These are phyloP conservation scores for Stephania japonica DNA, from an alignment of 164 flowering plant species.

Conservation along the genomic window DNA sequence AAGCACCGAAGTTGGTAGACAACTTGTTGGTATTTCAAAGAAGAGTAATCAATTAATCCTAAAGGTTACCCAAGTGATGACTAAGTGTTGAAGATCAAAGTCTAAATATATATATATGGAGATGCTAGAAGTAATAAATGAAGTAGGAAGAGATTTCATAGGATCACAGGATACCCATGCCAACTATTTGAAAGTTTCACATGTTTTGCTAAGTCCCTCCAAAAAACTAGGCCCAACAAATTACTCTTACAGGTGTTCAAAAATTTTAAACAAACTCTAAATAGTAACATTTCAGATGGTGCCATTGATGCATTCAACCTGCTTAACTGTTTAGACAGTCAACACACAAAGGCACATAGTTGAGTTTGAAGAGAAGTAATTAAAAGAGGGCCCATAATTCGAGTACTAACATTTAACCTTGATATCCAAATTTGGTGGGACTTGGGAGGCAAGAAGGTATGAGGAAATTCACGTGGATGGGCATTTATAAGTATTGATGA, in stretches of 20 bases:
- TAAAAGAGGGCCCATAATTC: too few species aligned
- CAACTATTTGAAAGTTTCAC: slow-evolving; percentile 34
- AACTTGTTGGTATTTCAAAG: neutral
- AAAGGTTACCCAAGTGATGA: neutral
- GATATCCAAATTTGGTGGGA: neutral
- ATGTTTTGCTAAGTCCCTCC: slow-evolving; percentile 23
- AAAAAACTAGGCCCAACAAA: neutral
- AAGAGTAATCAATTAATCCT: neutral
- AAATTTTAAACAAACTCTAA: neutral
- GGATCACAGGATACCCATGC: slow-evolving; percentile 35
- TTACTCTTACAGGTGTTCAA: neutral
- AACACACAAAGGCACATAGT: too few species aligned
- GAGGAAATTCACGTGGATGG: slow-evolving; percentile 13
- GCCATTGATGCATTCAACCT: too few species aligned
- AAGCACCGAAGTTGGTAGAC: neutral
- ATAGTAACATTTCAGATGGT: too few species aligned
- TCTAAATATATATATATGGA: neutral
- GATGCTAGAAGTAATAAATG: slow-evolving; percentile 24
- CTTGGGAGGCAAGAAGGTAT: neutral
- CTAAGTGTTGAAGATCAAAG: neutral
- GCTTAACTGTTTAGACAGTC: too few species aligned
- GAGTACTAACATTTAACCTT: too few species aligned
- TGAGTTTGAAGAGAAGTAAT: too few species aligned
- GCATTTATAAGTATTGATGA: neutral
- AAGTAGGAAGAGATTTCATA: slow-evolving; percentile 36